These are phyloP conservation scores for Trichoderma citrinoviride DNA, from an alignment of 2,329 filamentous ascomycete genomes.

Conservation along the genomic window DNA sequence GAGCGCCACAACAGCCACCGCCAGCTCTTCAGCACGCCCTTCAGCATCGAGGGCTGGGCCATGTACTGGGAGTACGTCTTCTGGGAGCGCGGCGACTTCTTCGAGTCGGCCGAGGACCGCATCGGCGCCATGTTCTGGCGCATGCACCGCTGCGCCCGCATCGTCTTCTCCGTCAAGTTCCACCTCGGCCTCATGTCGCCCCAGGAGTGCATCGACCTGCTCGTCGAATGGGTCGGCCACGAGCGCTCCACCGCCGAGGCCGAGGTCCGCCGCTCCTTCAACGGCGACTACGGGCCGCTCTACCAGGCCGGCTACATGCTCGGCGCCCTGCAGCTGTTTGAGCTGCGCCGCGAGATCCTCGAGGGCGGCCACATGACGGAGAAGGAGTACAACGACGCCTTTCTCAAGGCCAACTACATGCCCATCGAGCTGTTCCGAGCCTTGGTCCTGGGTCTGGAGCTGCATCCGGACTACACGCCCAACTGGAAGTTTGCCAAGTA, in stretches of 20 bases:
- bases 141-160: slow-evolving; percentile 60
- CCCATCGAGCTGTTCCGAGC: slow-evolving; percentile 54
- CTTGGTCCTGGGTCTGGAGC: slow-evolving; percentile 41
- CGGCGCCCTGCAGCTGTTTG: slow-evolving; percentile 55
- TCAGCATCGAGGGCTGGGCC: slow-evolving; percentile 61
- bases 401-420: slow-evolving; percentile 52
- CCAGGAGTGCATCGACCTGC: slow-evolving; percentile 54
- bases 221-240: slow-evolving; percentile 57
- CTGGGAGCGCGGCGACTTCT: slow-evolving; percentile 53
- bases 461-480: slow-evolving; percentile 45
- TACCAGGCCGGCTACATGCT: slow-evolving; percentile 62
- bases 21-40: slow-evolving; percentile 53
- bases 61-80: slow-evolving; percentile 61
- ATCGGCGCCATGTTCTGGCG: slow-evolving; percentile 61
- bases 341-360: slow-evolving; percentile 49
- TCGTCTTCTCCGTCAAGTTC: slow-evolving; percentile 57
- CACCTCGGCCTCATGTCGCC: slow-evolving; percentile 55
- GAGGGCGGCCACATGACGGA: slow-evolving; percentile 41
- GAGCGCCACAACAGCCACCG: slow-evolving; percentile 49
- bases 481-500: slow-evolving; percentile 50
- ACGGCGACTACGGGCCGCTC: slow-evolving; percentile 54
- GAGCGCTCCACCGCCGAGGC: slow-evolving; percentile 59
- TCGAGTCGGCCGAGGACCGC: slow-evolving; percentile 48
- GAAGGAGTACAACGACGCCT: slow-evolving; percentile 54
- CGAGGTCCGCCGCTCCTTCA: slow-evolving; percentile 56